Evolutionary conservation across 139 green algal genomes (phyloP).

Genomic region (Yamagishiella unicocca): DNA sequence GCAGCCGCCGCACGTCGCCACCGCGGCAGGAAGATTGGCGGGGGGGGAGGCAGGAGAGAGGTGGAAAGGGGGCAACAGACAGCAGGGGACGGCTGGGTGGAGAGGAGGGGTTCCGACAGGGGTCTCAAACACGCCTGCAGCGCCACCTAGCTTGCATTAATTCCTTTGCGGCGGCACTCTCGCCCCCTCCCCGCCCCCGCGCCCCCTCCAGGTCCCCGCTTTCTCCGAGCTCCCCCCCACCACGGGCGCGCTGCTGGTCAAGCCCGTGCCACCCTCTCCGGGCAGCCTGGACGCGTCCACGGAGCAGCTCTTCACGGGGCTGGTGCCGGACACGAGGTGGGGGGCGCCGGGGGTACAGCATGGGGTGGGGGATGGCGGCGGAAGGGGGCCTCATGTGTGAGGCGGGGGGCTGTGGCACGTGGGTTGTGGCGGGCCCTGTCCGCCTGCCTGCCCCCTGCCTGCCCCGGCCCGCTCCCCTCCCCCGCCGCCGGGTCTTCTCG

Average conservation of each 20-base stretch:
- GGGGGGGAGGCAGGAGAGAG: neutral
- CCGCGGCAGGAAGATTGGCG: no score
- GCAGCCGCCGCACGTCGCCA: no score
- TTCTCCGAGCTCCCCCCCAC: conserved; percentile 69
- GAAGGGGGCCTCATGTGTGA: neutral
- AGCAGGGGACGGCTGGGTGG: neutral
- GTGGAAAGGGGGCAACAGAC: no score
- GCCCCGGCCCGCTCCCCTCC: neutral
- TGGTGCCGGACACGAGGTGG: conserved; percentile 85
- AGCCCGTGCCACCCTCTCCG: conserved; percentile 56
- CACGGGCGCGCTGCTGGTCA: conserved; percentile 73
- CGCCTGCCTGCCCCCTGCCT: neutral
- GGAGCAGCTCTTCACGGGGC: conserved; percentile 74
- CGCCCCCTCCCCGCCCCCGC: neutral
- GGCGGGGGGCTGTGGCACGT: no score
- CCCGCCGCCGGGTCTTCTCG: neutral
- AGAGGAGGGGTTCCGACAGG: neutral
- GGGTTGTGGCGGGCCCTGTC: neutral
- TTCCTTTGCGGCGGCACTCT: neutral
- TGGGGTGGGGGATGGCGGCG: neutral
- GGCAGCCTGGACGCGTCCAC: conserved; percentile 48
- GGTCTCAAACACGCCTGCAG: neutral
- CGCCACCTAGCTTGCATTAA: neutral
- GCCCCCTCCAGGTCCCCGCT: conserved; percentile 25
- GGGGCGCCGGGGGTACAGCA: neutral